These are phyloP conservation scores for Hortaea werneckii DNA, from an alignment of 2,329 filamentous ascomycete genomes.

Conservation along the genomic window DNA sequence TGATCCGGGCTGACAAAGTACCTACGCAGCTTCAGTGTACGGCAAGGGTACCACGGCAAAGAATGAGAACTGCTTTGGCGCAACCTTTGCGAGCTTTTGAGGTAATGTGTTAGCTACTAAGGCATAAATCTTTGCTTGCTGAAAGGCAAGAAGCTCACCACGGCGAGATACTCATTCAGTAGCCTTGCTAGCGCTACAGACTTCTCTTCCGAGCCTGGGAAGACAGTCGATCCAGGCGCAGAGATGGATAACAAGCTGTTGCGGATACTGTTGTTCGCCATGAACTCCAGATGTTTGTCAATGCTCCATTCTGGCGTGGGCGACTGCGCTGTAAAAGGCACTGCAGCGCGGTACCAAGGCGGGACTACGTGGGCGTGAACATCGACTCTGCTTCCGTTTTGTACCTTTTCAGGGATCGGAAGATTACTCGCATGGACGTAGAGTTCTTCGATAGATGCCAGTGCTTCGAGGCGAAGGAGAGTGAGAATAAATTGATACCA, in stretches of 20 bases:
- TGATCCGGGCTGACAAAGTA: constrained; percentile 12
- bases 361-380: constrained; percentile 28
- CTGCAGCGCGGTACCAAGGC: constrained; percentile 24
- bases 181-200: constrained; percentile 25
- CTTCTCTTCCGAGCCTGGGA: constrained; percentile 15
- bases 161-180: constrained; percentile 24
- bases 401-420: no score
- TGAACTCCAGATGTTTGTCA: constrained; percentile 23
- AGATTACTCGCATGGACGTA: constrained; percentile 14
- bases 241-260: constrained; percentile 24
- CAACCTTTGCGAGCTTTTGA: not conserved
- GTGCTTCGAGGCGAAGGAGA: constrained; percentile 24
- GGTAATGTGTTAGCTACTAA: constrained; percentile 3
- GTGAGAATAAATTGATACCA: constrained; percentile 20
- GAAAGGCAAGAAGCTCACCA: not conserved
- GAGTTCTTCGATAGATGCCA: constrained; percentile 20
- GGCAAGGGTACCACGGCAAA: constrained; percentile 7
- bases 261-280: constrained; percentile 16
- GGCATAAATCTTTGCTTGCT: not conserved
- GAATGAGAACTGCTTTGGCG: constrained; percentile 5
- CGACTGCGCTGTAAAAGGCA: constrained; percentile 24
- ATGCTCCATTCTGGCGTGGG: constrained; percentile 24
- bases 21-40: constrained; percentile 7
- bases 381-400: constrained; percentile 23
- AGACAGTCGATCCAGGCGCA: constrained; percentile 28